These are phyloP conservation scores for Penicillium bialowiezense DNA, from an alignment of 495 filamentous ascomycete genomes.

Conservation along the genomic window DNA sequence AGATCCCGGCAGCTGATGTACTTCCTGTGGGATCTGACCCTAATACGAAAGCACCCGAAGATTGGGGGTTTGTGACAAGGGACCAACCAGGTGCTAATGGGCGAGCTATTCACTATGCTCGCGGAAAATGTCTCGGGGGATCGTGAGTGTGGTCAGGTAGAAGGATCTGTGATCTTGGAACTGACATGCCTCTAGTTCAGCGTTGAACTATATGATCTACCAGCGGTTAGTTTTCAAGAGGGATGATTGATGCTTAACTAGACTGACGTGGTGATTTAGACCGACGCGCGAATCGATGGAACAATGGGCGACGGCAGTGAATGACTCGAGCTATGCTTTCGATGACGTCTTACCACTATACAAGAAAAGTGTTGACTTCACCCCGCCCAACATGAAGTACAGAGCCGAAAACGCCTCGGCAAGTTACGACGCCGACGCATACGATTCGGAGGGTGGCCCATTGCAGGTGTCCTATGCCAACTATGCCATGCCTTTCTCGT, in stretches of 20 bases:
- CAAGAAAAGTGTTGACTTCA: slow-evolving; percentile 50
- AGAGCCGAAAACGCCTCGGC: slow-evolving; percentile 43
- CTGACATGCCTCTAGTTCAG: slow-evolving; percentile 22
- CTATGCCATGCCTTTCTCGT: slow-evolving; percentile 42
- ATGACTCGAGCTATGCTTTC: slow-evolving; percentile 54
- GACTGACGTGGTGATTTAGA: slow-evolving; percentile 8
- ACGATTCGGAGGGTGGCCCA: slow-evolving; percentile 34
- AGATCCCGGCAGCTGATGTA: slow-evolving; percentile 34
- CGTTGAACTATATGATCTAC: slow-evolving; percentile 53
- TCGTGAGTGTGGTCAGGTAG: slow-evolving; percentile 17
- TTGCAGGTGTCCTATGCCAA: slow-evolving; percentile 52
- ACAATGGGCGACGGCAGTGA: slow-evolving; percentile 55
- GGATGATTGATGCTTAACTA: not conserved
- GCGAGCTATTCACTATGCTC: slow-evolving; percentile 36
- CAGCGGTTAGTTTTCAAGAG: slow-evolving; percentile 15
- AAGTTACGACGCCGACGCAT: slow-evolving; percentile 37
- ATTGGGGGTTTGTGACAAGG: slow-evolving; percentile 49
- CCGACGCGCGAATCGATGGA: slow-evolving; percentile 41
- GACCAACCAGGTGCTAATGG: slow-evolving; percentile 36
- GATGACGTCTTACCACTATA: slow-evolving; percentile 53
- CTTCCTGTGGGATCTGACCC: slow-evolving; percentile 19
- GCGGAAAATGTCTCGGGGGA: slow-evolving; percentile 35
- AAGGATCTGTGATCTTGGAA: not conserved
- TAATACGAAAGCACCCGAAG: slow-evolving; percentile 30
- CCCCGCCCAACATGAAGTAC: slow-evolving; percentile 39